Evolutionary conservation across 441 rosid genomes (phyloP), one percentile per base, ranked within the genome.

Genomic region (Heliophila coronopifolia): DNA sequence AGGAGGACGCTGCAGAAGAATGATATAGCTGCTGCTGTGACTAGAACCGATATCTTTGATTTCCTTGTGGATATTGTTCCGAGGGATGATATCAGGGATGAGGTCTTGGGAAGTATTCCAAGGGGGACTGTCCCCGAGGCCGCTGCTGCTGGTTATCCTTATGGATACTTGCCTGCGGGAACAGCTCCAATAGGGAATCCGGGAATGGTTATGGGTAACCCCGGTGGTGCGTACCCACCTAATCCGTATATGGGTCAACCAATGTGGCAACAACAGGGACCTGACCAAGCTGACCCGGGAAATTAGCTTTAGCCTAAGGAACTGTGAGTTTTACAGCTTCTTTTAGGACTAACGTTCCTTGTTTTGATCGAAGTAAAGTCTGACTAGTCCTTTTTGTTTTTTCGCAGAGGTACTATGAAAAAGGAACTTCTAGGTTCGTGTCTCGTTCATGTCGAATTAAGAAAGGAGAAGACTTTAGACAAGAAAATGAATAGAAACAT

Each of bases 141-240:
- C 8, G 85, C 76, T 12, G 77, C 83, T 52, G 73, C 79, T 38
- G 95, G 85, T 63, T 72, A 83, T 18, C 77, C 95, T 0, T 85
- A 80, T 54, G 75, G 84, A 41, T 82, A 84, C 64, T 68, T 84
- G 77, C 86, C 97, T 31, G 45, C 84, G 12, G 95, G 76, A 56
- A 85, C 77, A 44, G 70, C 66, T 44, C 71, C 85, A 3, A 73
- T 78, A 6, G 95, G 95, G 31, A 39, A 77, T 34, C 78, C 90
- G 0, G 95, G 90, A 23, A 72, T 89, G 93, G 83, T 82, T 33
- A 75, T 88, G 85, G 97, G 93, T 22, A 84, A 85, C 66, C 84
- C 84, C 1, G 95, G 85, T 14, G 95, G 77, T 10, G 27, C 83
- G 2, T 57, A 79, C 54, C 83, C 73, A 39, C 81, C 89, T 2